Conservation (phyloP, 1,284 basidiomycete genomes). For the Trichosporon coremiiforme region DNA sequence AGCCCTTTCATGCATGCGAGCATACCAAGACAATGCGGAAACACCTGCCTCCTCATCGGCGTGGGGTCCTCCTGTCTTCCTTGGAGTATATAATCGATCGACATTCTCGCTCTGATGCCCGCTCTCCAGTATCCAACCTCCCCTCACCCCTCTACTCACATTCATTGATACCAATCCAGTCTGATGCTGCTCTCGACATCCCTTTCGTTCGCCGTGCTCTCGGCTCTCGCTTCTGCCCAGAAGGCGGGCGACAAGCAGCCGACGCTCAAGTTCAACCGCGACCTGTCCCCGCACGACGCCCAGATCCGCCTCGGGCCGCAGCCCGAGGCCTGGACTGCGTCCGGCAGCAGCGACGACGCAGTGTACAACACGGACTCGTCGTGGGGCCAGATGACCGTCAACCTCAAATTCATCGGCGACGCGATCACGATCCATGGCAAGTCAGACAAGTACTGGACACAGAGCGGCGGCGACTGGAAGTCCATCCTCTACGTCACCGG, state of each 20-base stretch:
- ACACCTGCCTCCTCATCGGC: too few relatives aligned
- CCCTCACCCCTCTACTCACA: not conserved
- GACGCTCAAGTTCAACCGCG: slow-evolving; percentile 13
- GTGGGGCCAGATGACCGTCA: slow-evolving; percentile 12
- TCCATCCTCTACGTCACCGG: slow-evolving; percentile 4
- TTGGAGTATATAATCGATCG: slow-evolving; percentile 1
- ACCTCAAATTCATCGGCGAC: slow-evolving; percentile 15
- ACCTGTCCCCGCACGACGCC: not conserved
- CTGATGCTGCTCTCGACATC: slow-evolving; percentile 11
- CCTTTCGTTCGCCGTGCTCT: slow-evolving; percentile 3
- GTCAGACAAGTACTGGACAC: slow-evolving; percentile 11
- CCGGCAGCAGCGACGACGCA: not conserved
- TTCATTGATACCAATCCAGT: not conserved
- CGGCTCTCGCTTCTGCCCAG: slow-evolving; percentile 9
- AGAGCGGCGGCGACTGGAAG: slow-evolving; percentile 3
- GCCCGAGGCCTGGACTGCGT: not conserved
- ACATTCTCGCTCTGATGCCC: not conserved
- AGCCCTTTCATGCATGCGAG: not conserved
- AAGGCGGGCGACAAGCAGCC: slow-evolving; percentile 2
- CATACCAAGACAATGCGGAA: slow-evolving; percentile 17
- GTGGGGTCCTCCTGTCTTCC: not conserved
- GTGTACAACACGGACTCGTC: slow-evolving; percentile 13
- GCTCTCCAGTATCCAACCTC: too few relatives aligned
- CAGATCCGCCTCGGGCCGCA: slow-evolving; percentile 9
- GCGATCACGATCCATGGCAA: slow-evolving; percentile 15